These are phyloP conservation scores for Aspergillus pseudoterreus DNA, from an alignment of 2,329 filamentous ascomycete species.

Conservation along the genomic window DNA sequence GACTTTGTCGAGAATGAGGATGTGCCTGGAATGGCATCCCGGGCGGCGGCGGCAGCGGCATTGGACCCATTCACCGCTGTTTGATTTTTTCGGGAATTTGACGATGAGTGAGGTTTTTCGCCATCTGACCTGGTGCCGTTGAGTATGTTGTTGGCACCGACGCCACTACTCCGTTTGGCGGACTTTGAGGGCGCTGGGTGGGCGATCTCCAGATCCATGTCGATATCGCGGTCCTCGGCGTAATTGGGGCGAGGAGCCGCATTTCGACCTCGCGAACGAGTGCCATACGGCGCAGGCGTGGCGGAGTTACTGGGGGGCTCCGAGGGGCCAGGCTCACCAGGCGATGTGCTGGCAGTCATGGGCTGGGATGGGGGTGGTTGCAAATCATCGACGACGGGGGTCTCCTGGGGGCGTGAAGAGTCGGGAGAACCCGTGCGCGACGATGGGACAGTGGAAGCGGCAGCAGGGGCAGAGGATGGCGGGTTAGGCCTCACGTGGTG, in stretches of 20 bases:
- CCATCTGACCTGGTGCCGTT: slow-evolving; percentile 34
- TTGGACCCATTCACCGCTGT: slow-evolving; percentile 32
- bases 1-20: slow-evolving; percentile 55
- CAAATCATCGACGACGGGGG: slow-evolving; percentile 31
- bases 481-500: slow-evolving; percentile 25
- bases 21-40: slow-evolving; percentile 54
- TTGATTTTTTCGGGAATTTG: slow-evolving; percentile 38
- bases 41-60: slow-evolving; percentile 26
- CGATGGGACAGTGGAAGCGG: slow-evolving; percentile 33
- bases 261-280: slow-evolving; percentile 84
- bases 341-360: slow-evolving; percentile 44
- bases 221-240: slow-evolving; percentile 86
- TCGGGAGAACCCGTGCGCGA: slow-evolving; percentile 21
- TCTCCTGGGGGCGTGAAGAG: slow-evolving; percentile 16
- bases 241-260: slow-evolving; percentile 86
- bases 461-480: slow-evolving; percentile 15
- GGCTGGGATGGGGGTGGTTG: slow-evolving; percentile 33
- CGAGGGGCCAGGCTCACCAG: slow-evolving; percentile 34
- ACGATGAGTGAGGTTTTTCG: slow-evolving; percentile 36
- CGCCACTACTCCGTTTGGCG: slow-evolving; percentile 28
- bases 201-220: slow-evolving; percentile 75
- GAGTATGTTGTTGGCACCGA: slow-evolving; percentile 19
- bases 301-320: slow-evolving; percentile 43
- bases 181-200: slow-evolving; percentile 27
- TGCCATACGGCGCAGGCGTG: slow-evolving; percentile 74